Conservation (phyloP, 2,329 filamentous ascomycete species). For the Colletotrichum lupini region DNA sequence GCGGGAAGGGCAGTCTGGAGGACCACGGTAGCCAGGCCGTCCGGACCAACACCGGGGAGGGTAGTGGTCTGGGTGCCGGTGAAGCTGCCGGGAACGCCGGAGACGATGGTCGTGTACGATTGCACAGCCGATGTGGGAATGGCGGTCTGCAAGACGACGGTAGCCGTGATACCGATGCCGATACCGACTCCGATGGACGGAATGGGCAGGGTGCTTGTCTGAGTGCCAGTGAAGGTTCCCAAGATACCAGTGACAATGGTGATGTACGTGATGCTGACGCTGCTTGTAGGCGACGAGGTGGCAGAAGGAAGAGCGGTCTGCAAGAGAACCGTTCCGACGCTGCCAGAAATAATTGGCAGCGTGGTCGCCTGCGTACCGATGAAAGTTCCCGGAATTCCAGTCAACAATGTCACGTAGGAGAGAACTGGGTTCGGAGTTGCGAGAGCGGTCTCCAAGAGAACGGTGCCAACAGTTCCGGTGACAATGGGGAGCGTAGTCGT, state of each 20-base stretch:
- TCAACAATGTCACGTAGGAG: neutral
- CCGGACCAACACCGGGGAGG: neutral
- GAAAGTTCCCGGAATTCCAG: conserved; percentile 6
- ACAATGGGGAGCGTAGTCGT: conserved; percentile 2
- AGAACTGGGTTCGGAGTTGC: neutral
- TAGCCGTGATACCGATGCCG: neutral
- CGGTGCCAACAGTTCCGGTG: conserved; percentile 2
- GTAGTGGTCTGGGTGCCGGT: neutral
- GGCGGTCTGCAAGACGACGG: conserved; percentile 1
- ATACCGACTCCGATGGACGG: neutral
- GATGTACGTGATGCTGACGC: neutral
- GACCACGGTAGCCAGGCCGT: neutral
- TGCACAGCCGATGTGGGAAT: neutral
- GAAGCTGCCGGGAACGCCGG: neutral
- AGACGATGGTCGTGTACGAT: neutral
- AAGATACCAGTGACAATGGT: conserved; percentile 11
- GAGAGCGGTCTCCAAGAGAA: conserved; percentile 17
- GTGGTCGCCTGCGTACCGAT: neutral
- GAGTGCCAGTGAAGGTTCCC: conserved; percentile 4
- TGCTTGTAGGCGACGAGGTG: neutral
- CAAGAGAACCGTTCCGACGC: conserved; percentile 7
- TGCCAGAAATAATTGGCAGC: neutral
- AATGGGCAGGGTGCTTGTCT: neutral
- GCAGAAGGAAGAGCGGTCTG: conserved; percentile 7
- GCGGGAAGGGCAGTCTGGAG: conserved; percentile 1